Conservation (phyloP, 352 stramenopile genomes). For the Phytophthora multivora region DNA sequence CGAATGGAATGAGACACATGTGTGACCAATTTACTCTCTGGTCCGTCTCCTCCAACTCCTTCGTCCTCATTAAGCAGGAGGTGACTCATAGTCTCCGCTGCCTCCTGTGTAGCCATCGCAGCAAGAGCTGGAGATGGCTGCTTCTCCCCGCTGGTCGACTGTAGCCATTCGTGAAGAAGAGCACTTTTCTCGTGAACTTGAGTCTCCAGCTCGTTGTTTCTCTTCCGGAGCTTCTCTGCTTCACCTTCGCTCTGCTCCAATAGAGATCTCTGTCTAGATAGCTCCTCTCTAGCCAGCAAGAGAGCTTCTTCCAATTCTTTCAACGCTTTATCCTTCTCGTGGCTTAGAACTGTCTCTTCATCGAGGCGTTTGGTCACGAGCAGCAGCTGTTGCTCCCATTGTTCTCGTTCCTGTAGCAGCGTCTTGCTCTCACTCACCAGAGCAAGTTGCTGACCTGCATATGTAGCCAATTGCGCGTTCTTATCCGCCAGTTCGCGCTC, state of each 20-base stretch:
- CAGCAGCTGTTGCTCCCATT: slow-evolving; percentile 60
- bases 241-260: slow-evolving; percentile 60
- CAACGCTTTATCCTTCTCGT: slow-evolving; percentile 75
- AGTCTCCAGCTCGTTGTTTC: slow-evolving; percentile 53
- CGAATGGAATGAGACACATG: slow-evolving; percentile 62
- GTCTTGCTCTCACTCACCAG: slow-evolving; percentile 79
- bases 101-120: slow-evolving; percentile 46
- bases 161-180: slow-evolving; percentile 69
- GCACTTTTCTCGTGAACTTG: slow-evolving; percentile 63
- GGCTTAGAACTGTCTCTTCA: slow-evolving; percentile 64
- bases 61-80: slow-evolving; percentile 38
- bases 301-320: slow-evolving; percentile 63
- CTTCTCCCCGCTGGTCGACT: slow-evolving; percentile 40
- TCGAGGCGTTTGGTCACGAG: slow-evolving; percentile 63
- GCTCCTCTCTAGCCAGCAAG: slow-evolving; percentile 54
- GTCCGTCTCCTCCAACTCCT: slow-evolving; percentile 9
- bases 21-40: slow-evolving; percentile 38
- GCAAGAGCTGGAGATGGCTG: slow-evolving; percentile 17
- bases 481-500: slow-evolving; percentile 74
- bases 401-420: slow-evolving; percentile 63
- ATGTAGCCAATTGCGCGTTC: slow-evolving; percentile 59
- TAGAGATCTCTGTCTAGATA: slow-evolving; percentile 56
- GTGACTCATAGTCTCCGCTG: slow-evolving; percentile 52
- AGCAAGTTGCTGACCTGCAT: slow-evolving; percentile 62
- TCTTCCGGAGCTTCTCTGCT: slow-evolving; percentile 39